Evolutionary conservation across 495 filamentous ascomycete genomes (phyloP), one percentile per base, ranked within the genome.

Genomic region (Rusavskia elegans): DNA sequence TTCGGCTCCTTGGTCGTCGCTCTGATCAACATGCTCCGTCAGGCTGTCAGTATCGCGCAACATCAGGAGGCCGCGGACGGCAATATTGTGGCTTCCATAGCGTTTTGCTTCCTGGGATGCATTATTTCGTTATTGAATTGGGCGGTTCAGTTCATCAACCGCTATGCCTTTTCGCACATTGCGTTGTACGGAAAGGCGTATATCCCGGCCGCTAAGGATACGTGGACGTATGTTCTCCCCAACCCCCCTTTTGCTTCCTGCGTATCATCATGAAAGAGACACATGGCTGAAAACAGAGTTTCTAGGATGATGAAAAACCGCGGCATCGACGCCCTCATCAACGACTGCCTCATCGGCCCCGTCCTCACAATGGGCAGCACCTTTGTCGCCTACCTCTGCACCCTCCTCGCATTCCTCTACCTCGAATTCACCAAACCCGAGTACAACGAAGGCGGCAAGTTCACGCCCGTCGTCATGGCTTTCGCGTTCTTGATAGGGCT

Each of bases 111-210:
- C 48, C 66, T 93, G 2, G 75, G 78, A 2, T 93, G 84, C 63
- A 59, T 95, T 52, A 84, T 95, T 51, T 71, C 76, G 11, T 57
- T 95, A 49, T 71, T 95, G 1, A 81, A 94, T 55, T 95, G 89
- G 87, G 80, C 83, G 0, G 80, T 90, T 5, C 75, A 86, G 52
- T 66, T 76, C 19, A 71, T 73, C 64, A 78, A 76, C 52, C 79
- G 86, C 58, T 96, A 95, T 57, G 89, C 87, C 0, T 95, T 95
- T 66, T 86, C 81, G 19, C 83, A 95, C 64, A 94, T 97, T 60
- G 88, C 90, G 0, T 71, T 95, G 1, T 94, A 95, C 61, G 89
- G 89, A 23, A 89, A 92, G 59, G 65, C 83, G 0, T 96, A 94
- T 61, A 75, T 95, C 50, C 74, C 79, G 5, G 80, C 87, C 2